Evolutionary conservation across 1,284 basidiomycete genomes (phyloP).

Genomic region (Ustilago xerochloae): DNA sequence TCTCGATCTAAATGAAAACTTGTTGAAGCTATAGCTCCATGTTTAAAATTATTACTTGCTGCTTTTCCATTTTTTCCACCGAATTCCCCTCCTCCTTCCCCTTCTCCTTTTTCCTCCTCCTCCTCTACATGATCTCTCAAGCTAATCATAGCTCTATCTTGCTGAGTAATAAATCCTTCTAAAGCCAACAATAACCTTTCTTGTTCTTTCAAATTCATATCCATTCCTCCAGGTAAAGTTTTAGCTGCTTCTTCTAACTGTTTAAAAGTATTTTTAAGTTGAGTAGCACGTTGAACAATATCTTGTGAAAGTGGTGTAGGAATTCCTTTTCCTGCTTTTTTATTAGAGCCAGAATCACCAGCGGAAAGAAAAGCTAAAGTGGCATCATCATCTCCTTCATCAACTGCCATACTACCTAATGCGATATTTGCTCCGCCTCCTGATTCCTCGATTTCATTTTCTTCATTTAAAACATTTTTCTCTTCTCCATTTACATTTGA

Average conservation of each 20-base stretch:
- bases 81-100: background rate
- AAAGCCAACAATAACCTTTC: constrained; percentile 2
- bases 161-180: constrained; percentile 13
- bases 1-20: constrained; percentile 26
- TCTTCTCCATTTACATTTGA: background rate
- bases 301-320: constrained; percentile 26
- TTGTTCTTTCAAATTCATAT: constrained; percentile 28
- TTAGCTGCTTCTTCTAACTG: constrained; percentile 26
- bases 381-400: constrained; percentile 41
- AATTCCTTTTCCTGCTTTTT: constrained; percentile 1
- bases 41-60: constrained; percentile 2
- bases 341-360: background rate
- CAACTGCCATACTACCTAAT: constrained; percentile 30
- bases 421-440: constrained; percentile 24
- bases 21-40: constrained; percentile 19
- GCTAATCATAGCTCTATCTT: constrained; percentile 1
- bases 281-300: constrained; percentile 20
- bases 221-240: constrained; percentile 19
- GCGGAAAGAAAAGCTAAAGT: constrained; percentile 35
- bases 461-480: background rate
- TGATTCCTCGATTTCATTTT: constrained; percentile 8
- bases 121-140: background rate
- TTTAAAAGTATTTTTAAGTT: constrained; percentile 11
- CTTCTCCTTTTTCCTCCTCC: background rate
- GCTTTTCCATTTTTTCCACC: background rate